These are phyloP conservation scores for Phytophthora niederhauseri DNA, from an alignment of 352 stramenopile genomes.

Conservation along the genomic window DNA sequence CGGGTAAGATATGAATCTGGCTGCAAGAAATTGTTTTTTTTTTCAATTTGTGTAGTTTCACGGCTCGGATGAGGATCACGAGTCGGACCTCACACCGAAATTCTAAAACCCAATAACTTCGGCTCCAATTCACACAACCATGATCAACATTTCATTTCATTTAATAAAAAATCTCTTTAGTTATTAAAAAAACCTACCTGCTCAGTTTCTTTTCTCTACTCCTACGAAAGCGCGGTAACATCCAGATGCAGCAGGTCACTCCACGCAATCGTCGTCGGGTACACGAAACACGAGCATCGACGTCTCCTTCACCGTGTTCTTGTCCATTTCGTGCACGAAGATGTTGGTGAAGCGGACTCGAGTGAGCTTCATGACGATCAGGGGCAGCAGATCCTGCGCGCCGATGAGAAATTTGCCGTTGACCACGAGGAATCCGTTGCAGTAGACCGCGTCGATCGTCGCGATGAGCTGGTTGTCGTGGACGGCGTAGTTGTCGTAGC, in stretches of 20 bases:
- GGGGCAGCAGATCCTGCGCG: not conserved
- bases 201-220: no score
- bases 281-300: not conserved
- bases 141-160: no score
- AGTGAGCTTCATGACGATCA: conserved; percentile 1
- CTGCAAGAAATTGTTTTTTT: no score
- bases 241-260: not conserved
- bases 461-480: conserved; percentile 2
- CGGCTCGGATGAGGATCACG: no score
- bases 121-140: no score
- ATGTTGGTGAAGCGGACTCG: conserved; percentile 4
- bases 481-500: not conserved
- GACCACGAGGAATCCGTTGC: not conserved
- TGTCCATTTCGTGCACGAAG: not conserved
- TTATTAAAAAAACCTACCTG: no score
- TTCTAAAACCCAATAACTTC: no score
- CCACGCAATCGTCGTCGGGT: not conserved
- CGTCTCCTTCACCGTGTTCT: not conserved
- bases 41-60: no score
- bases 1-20: no score
- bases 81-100: no score
- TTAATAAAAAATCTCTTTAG: no score
- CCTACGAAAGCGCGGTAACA: not conserved
- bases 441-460: not conserved
- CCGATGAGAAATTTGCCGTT: conserved; percentile 2